Base-by-base conservation (phyloP, 2,329 filamentous ascomycete species). In the Cercospora sp. region DNA sequence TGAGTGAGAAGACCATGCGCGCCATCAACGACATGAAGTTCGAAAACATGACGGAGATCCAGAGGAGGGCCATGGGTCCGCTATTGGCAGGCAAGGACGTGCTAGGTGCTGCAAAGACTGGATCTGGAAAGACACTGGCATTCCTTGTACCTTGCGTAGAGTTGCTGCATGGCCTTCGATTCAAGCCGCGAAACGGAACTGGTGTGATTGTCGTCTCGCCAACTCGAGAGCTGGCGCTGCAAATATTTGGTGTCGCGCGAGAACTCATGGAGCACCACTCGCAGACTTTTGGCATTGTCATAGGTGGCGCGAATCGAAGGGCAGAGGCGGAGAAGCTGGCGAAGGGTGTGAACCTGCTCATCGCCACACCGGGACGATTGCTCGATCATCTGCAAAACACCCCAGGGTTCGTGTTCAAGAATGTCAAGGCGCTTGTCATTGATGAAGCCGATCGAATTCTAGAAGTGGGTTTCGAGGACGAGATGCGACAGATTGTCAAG, bases 391-490 rank as follows among this genome's bases (percentile, higher is more conserved):
- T 99, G 51, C 92, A 95, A 79, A 97, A 94, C 79, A 98, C 95
- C 0, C 90, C 91, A 67, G 90, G 90, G 20, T 98, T 98, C 72
- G 83, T 90, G 0, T 97, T 92, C 86, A 96, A 96, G 85, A 97
- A 97, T 80, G 82, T 97, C 74, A 93, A 94, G 80, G 91, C 93
- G 1, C 85, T 99, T 39, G 88, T 99, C 73, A 97, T 98, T 73
- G 95, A 99, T 75, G 95, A 99, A 82, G 95, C 95, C 18, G 95
- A 99, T 79, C 90, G 95, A 59, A 97, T 99, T 70, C 84, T 99
- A 55, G 95, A 99, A 82, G 92, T 97, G 70, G 94, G 95, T 75
- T 99, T 99, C 85, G 95, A 99, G 80, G 95, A 98, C 77, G 95
- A 99, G 82, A 97, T 99, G 91, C 87, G 92, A 72, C 91, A 96